These are phyloP conservation scores for Achaetomiella virescens DNA, from an alignment of 495 filamentous ascomycete genomes.

Conservation along the genomic window DNA sequence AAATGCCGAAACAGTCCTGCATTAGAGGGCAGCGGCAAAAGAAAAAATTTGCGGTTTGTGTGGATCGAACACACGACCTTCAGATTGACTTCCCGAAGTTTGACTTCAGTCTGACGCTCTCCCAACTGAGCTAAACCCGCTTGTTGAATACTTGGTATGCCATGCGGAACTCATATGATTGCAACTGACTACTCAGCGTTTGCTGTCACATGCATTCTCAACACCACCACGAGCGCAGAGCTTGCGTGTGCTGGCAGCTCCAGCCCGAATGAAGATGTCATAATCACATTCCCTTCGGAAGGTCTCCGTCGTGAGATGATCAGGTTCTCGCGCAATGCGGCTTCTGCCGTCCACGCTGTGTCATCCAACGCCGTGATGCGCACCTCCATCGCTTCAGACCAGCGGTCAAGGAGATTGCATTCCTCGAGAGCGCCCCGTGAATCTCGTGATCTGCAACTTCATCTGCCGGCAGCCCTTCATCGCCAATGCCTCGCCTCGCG, in stretches of 20 bases:
- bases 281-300: neutral
- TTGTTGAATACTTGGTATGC: neutral
- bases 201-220: slow-evolving; percentile 1
- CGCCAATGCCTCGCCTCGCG: neutral
- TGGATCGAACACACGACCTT: slow-evolving; percentile 22
- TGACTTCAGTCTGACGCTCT: slow-evolving; percentile 23
- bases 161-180: neutral
- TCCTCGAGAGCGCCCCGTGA: neutral
- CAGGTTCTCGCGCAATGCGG: too few species aligned
- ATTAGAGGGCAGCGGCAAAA: too few species aligned
- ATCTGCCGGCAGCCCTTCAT: neutral
- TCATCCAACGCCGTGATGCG: too few species aligned
- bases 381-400: too few species aligned
- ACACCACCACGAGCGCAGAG: neutral
- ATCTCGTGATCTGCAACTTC: neutral
- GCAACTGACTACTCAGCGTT: neutral
- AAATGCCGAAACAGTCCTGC: too few species aligned
- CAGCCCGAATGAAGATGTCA: neutral
- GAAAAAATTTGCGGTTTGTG: slow-evolving; percentile 19
- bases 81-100: slow-evolving; percentile 14
- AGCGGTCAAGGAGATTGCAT: too few species aligned
- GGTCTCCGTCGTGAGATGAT: neutral
- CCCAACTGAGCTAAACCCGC: slow-evolving; percentile 26
- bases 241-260: too few species aligned
- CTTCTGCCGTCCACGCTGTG: too few species aligned